Percentiles rank a stretch among this genome's conserved stretches.
Conservation (phyloP, 345 rosid genomes). For the Raphanus sativus region DNA sequence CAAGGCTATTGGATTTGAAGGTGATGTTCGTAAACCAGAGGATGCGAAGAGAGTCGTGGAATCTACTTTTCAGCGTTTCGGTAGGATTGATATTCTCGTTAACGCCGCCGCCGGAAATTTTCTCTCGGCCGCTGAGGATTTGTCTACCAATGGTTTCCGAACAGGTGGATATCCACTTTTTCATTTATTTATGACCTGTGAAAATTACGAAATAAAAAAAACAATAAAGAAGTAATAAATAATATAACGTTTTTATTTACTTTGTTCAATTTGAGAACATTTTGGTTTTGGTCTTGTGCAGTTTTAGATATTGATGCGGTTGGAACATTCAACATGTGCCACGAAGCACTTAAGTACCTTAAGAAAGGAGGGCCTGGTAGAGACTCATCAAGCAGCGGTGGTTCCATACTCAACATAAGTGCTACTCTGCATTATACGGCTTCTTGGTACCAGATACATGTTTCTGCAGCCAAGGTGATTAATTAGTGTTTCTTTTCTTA, state of each 20-base stretch:
- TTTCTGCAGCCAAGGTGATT: slow-evolving; percentile 80
- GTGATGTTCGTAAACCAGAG: slow-evolving; percentile 77
- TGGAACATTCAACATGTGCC: slow-evolving; percentile 81
- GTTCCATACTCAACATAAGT: slow-evolving; percentile 68
- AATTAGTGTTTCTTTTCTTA: not conserved
- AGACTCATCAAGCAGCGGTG: slow-evolving; percentile 38
- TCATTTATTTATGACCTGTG: no score
- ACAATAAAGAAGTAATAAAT: not conserved
- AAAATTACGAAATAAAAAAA: no score
- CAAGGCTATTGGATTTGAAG: slow-evolving; percentile 78
- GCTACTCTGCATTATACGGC: slow-evolving; percentile 81
- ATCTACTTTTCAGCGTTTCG: slow-evolving; percentile 63
- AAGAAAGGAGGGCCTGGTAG: slow-evolving; percentile 70
- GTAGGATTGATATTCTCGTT: slow-evolving; percentile 66
- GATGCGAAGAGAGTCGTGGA: slow-evolving; percentile 72
- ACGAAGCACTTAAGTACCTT: slow-evolving; percentile 63
- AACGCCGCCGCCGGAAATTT: slow-evolving; percentile 88
- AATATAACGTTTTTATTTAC: no score
- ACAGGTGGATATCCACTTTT: slow-evolving; percentile 46
- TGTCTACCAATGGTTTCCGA: slow-evolving; percentile 77
- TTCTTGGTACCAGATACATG: slow-evolving; percentile 82
- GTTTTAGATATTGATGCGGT: slow-evolving; percentile 82
- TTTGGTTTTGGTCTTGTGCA: slow-evolving; percentile 33
- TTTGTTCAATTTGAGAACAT: slow-evolving; percentile 1
- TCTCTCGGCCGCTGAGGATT: slow-evolving; percentile 71